phyloP scores from a whole-genome alignment of 2,329 filamentous ascomycete genomes.

The Fusarium pilosicola region DNA sequence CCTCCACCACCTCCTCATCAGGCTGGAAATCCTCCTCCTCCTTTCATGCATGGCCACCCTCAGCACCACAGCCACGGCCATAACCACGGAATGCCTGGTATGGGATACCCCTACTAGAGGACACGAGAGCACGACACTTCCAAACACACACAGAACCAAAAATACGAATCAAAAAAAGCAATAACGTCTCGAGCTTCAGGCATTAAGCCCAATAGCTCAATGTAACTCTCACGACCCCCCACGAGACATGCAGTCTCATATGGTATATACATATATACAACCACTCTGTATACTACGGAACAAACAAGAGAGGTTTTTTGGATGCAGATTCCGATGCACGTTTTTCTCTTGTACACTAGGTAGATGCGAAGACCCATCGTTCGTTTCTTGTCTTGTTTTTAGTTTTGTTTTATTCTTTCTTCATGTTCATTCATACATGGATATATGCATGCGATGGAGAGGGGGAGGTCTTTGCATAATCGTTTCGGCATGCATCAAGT shows the following conservation, averaged over 20 bases:
- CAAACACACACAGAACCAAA: neutral
- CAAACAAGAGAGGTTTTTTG: constrained; percentile 40
- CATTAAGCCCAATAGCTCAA: constrained; percentile 2
- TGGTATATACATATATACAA: constrained; percentile 41
- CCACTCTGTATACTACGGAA: constrained; percentile 40
- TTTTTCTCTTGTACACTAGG: constrained; percentile 41
- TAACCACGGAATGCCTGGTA: constrained; percentile 40
- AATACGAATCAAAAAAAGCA: constrained; percentile 14
- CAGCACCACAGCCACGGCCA: constrained; percentile 23
- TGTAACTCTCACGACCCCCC: constrained; percentile 23
- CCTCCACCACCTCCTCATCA: constrained; percentile 39
- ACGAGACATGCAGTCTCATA: constrained; percentile 12
- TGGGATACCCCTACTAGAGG: constrained; percentile 43
- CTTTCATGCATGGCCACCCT: constrained; percentile 39
- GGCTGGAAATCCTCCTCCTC: constrained; percentile 26
- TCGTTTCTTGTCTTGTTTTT: constrained; percentile 3
- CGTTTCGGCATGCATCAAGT: constrained; percentile 28
- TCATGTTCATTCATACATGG: constrained; percentile 5
- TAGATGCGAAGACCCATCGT: constrained; percentile 5
- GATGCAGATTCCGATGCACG: constrained; percentile 25
- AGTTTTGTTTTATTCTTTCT: neutral
- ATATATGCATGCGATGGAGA: constrained; percentile 19
- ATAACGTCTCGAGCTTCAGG: constrained; percentile 1
- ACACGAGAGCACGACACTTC: neutral
- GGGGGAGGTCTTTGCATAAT: constrained; percentile 34